Percentiles rank a stretch among this genome's conserved stretches.
Conservation (phyloP, 1,139 yeast genomes). For the Diutina siamensis region DNA sequence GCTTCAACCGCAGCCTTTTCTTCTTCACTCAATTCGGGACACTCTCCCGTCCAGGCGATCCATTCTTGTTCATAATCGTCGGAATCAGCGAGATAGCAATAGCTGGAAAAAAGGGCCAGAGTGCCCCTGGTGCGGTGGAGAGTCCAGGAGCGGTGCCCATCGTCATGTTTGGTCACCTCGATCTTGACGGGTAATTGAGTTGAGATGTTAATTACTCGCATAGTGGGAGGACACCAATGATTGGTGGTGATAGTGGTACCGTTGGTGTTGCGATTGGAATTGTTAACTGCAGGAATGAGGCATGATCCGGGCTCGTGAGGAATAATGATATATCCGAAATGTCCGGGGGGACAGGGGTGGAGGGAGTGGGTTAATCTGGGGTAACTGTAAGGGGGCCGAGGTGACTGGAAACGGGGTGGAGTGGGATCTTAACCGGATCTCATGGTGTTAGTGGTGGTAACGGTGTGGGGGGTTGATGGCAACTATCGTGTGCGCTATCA, state of each 20-base stretch:
- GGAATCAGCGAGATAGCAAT: conserved; percentile 49
- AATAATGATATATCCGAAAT: too few species aligned
- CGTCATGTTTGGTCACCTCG: conserved; percentile 12
- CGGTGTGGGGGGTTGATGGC: too few species aligned
- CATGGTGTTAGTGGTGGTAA: too few species aligned
- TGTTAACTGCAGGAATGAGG: too few species aligned
- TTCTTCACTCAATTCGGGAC: conserved; percentile 37
- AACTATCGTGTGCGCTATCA: too few species aligned
- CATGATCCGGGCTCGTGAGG: too few species aligned
- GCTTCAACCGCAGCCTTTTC: conserved; percentile 41
- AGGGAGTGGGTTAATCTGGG: too few species aligned
- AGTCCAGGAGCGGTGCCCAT: conserved; percentile 29
- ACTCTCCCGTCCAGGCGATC: conserved; percentile 95
- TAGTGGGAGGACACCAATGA: not conserved
- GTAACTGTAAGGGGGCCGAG: too few species aligned
- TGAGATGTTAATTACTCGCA: conserved; percentile 39
- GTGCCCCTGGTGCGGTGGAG: conserved; percentile 68
- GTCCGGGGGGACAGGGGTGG: too few species aligned
- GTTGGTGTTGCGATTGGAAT: too few species aligned
- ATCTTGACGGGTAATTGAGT: conserved; percentile 60
- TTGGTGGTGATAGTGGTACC: not conserved
- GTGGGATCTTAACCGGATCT: too few species aligned
- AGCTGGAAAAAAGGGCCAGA: conserved; percentile 73
- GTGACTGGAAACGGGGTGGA: too few species aligned
- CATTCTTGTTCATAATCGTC: conserved; percentile 80